Conservation (phyloP, 2,329 filamentous ascomycete species). For the Verticillium klebahnii region DNA sequence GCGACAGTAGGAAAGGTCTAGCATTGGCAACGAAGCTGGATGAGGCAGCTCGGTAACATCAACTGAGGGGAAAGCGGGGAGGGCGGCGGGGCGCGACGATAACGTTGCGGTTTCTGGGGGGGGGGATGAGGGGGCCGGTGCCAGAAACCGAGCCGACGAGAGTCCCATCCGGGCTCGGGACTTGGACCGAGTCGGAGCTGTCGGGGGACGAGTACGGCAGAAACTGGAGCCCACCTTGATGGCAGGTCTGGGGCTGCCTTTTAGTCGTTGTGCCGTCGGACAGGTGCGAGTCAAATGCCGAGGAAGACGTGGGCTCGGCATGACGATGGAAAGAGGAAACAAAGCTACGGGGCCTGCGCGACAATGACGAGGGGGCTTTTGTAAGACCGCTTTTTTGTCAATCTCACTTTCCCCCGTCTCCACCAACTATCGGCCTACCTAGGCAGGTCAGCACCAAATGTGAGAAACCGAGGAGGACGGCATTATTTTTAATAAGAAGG, state of each 20-base stretch:
- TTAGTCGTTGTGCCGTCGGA: not conserved
- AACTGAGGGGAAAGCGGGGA: constrained; percentile 13
- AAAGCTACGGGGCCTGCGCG: no score
- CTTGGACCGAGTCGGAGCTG: not conserved
- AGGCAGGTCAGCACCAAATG: not conserved
- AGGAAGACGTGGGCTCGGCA: not conserved
- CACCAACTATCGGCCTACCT: not conserved
- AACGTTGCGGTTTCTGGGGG: not conserved
- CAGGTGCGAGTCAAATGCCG: not conserved
- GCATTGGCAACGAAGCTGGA: constrained; percentile 15
- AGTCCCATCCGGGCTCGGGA: not conserved
- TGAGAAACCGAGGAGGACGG: not conserved
- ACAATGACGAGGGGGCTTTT: not conserved
- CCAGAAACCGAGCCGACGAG: not conserved
- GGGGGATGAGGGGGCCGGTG: not conserved
- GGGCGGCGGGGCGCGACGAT: not conserved
- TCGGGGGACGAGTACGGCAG: not conserved
- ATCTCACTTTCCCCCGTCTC: not conserved
- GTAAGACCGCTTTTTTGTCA: not conserved
- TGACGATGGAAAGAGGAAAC: no score
- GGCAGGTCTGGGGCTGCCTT: no score
- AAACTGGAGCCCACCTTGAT: not conserved
- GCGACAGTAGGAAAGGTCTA: not conserved
- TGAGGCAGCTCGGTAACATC: constrained; percentile 9
- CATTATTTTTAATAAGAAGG: not conserved